These are phyloP conservation scores for Staphylotrichum tortipilum DNA, from an alignment of 495 filamentous ascomycete species.

Conservation along the genomic window DNA sequence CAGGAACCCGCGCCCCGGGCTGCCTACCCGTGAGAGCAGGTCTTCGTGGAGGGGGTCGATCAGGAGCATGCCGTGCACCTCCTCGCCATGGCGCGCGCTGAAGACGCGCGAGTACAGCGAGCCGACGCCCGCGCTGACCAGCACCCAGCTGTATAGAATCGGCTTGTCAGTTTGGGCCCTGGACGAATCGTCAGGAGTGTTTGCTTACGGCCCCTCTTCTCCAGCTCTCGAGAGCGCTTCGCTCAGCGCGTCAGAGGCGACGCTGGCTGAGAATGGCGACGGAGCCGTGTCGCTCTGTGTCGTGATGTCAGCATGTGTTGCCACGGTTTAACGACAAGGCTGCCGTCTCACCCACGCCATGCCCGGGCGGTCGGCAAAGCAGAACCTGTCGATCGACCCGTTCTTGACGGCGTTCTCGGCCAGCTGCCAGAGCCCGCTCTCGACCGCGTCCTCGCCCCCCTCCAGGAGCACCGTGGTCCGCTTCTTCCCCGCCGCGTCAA, in stretches of 20 bases:
- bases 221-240: slow-evolving; percentile 73
- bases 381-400: slow-evolving; percentile 75
- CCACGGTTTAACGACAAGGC: background rate
- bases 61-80: slow-evolving; percentile 70
- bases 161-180: background rate
- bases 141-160: slow-evolving; percentile 44
- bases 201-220: slow-evolving; percentile 58
- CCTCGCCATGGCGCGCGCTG: slow-evolving; percentile 61
- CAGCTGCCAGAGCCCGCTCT: slow-evolving; percentile 65
- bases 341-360: slow-evolving; percentile 57
- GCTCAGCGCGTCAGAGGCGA: slow-evolving; percentile 75
- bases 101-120: slow-evolving; percentile 87
- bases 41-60: slow-evolving; percentile 86
- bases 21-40: slow-evolving; percentile 56
- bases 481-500: slow-evolving; percentile 38
- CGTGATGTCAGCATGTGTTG: background rate
- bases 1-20: slow-evolving; percentile 62
- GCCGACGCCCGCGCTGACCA: slow-evolving; percentile 61
- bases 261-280: slow-evolving; percentile 83
- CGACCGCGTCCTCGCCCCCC: slow-evolving; percentile 68
- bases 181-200: background rate
- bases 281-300: slow-evolving; percentile 72
- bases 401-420: slow-evolving; percentile 56
- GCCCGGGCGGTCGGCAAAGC: slow-evolving; percentile 92
- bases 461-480: slow-evolving; percentile 72